Percentiles rank a stretch among this genome's conserved stretches.
phyloP scores from a whole-genome alignment of 495 filamentous ascomycete genomes.

The Terfezia claveryi region DNA sequence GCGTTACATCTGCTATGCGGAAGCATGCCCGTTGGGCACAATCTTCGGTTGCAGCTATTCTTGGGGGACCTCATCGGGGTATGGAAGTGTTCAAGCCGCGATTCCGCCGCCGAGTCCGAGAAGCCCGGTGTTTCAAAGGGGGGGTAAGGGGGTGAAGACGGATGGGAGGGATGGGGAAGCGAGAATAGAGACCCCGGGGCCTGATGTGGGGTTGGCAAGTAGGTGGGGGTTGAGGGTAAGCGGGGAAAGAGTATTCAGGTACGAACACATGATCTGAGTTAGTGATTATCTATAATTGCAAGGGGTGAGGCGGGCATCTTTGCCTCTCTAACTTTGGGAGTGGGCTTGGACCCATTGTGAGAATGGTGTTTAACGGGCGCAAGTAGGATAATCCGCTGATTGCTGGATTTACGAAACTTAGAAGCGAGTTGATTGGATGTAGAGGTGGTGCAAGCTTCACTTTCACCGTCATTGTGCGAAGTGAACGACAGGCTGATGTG shows the following conservation, averaged over 20 bases:
- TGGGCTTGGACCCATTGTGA: neutral
- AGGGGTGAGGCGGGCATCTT: neutral
- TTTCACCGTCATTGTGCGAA: neutral
- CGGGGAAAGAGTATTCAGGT: constrained; percentile 87
- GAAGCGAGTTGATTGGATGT: constrained; percentile 75
- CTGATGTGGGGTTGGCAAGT: constrained; percentile 28
- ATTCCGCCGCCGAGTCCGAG: constrained; percentile 13
- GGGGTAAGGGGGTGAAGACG: neutral
- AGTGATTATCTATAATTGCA: too few species aligned
- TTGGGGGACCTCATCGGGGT: constrained; percentile 41
- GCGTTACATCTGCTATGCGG: constrained; percentile 91
- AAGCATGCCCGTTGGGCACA: constrained; percentile 94
- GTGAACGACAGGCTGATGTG: neutral
- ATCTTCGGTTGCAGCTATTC: constrained; percentile 86
- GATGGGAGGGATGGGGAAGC: constrained; percentile 8
- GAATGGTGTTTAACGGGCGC: neutral
- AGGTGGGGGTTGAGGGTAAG: constrained; percentile 88
- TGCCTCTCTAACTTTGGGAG: neutral
- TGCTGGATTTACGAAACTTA: constrained; percentile 73
- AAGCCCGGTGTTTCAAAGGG: neutral
- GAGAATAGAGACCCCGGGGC: constrained; percentile 6
- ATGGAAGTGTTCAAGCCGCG: constrained; percentile 16
- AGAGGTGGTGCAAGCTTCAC: constrained; percentile 33
- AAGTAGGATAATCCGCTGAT: constrained; percentile 74
- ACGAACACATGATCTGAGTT: neutral